Base-by-base conservation (phyloP, 208 protist genomes). In the Herpetomonas samuelpessoai region DNA sequence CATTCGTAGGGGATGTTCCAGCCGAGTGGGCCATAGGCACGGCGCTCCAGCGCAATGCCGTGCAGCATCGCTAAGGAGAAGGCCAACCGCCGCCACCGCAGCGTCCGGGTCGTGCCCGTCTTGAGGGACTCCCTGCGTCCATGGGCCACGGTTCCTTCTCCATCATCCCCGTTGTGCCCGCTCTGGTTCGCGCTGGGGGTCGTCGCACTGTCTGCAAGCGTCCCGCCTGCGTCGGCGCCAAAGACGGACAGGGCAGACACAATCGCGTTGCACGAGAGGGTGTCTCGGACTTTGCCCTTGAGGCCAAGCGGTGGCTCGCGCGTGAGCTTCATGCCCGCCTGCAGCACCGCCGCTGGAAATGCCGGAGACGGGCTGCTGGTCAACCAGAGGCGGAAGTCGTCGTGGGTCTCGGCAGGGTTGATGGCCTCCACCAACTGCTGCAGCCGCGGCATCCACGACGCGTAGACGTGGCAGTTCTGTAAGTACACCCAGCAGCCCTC, bases 1-100 rank as follows among this genome's bases (percentile, higher is more conserved):
- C 94, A 98, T 60, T 97, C 93, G 68, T 98, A 98, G n/a, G 78
- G 76, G 39, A 96, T 85, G 64, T 98, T 98, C 85, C 88, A 98
- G 26, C 94, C 95, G 1, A 98, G 74, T 7, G 95, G 80, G 44
- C 93, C 79, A 77, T 96, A 98, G 65, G 96, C 88, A 22, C 93
- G 82, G 22, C 96, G 71, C 73, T 98, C 94, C 71, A 95, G 89
- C 54, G 98, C 74, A 1, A 92, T 76, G 6, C 87, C 89, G 57
- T 97, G 93, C 77, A 98, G 97, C 65, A 97, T 85, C 26, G 83
- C 86, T 18, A 99, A 74, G 2, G 86, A 76, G 67, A 97, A 99
- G 6, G 98, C 63, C 3, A 99, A 74, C 29, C 82, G 86, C 52
- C 86, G 68, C 88, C 86, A 98, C 24, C 70, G 68, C 21, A 57